Evolutionary conservation across 1,284 basidiomycete genomes (phyloP).

Genomic region (Sutorius eximius): DNA sequence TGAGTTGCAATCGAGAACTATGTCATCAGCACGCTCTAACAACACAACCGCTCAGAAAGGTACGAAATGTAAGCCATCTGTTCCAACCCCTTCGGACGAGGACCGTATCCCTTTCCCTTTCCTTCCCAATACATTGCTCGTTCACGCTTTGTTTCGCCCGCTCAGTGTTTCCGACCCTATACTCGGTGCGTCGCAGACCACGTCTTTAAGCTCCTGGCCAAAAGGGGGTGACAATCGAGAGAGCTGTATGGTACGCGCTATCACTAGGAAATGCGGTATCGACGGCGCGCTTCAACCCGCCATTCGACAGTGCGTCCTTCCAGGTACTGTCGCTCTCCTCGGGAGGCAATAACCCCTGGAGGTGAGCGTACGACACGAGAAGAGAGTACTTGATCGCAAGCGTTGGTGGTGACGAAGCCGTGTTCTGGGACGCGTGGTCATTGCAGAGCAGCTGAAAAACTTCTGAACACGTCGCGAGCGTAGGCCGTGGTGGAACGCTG

Average conservation of each 20-base stretch:
- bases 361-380: conserved; percentile 44
- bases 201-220: conserved; percentile 12
- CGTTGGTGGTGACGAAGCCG: conserved; percentile 25
- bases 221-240: conserved; percentile 17
- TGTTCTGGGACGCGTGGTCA: conserved; percentile 29
- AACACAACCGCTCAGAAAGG: conserved; percentile 5
- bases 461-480: conserved; percentile 14
- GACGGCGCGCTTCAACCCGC: conserved; percentile 20
- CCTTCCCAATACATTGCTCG: no score
- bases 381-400: conserved; percentile 46
- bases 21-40: not conserved
- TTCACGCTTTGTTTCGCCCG: no score
- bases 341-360: conserved; percentile 39
- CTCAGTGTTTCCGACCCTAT: not conserved
- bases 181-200: not conserved
- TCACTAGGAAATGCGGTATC: conserved; percentile 20
- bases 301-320: conserved; percentile 27
- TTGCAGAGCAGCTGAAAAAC: conserved; percentile 20
- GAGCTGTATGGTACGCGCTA: conserved; percentile 24
- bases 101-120: no score
- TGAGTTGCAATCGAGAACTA: not conserved
- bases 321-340: conserved; percentile 46
- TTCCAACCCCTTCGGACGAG: no score
- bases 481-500: conserved; percentile 16
- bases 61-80: no score